Evolutionary conservation across 805 yeast genomes (phyloP), one percentile per base, ranked within the genome.

Genomic region (Pichia eremophila): DNA sequence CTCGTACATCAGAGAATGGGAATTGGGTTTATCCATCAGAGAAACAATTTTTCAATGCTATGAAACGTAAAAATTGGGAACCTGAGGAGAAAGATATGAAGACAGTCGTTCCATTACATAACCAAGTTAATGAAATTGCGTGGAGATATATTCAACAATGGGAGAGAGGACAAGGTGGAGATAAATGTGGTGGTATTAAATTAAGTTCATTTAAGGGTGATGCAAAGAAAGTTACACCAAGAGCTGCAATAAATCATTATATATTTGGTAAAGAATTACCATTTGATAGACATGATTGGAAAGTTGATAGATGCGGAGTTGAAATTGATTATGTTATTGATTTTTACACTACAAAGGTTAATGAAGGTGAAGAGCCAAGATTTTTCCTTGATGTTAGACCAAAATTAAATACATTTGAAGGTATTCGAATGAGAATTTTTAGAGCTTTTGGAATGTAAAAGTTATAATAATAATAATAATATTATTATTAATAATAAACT

Each of bases 21-120:
- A 85, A 90, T 67, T 91, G 99, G 99, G 74, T 91, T 2, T 91
- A 91, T 61, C 99, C 99, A 9, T 86, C 96, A 5, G 95, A 91
- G 62, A 85, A 86, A 62, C 97, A 91, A 70, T 91, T 91, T 61
- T 91, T 72, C 63, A 93, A 88, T 49, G 96, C 97, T 10, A 93
- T 91, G 98, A 71, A 78, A 55, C 77, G 98, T 43, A 91, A 91
- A 60, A 77, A 86, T 48, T 87, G 95, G 89, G 74, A 81, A 45
- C 96, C 98, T 2, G 69, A 78, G 11, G 84, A 84, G 0, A 63
- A 67, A 8, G 97, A 90, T 60, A 91, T 91, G 99, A 70, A 78
- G 53, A 78, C 91, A 1, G 87, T 91, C 17, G 95, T 91, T 4
- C 98, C 98, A 0, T 83, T 91, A 40, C 99, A 91, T 63, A 91